phyloP scores from a whole-genome alignment of 805 yeast genomes.

The Komagataella ulmi region DNA sequence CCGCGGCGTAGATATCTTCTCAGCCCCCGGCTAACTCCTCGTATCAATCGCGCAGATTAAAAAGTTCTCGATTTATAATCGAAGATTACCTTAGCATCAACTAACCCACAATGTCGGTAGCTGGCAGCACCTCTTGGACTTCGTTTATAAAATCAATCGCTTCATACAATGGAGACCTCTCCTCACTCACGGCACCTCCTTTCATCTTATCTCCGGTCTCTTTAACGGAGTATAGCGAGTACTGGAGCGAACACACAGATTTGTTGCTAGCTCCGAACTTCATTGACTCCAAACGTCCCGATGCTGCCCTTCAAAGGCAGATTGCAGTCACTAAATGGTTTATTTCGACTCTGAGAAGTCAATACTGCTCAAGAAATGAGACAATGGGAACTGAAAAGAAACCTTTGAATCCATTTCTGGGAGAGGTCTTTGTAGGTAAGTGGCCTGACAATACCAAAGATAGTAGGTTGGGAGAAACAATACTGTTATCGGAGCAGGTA shows the following conservation, averaged over 20 bases:
- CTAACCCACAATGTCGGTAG: slow-evolving; percentile 4
- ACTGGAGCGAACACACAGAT: slow-evolving; percentile 92
- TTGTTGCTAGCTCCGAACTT: slow-evolving; percentile 62
- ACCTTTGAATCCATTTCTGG: slow-evolving; percentile 92
- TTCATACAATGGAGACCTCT: slow-evolving; percentile 84
- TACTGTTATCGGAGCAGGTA: slow-evolving; percentile 80
- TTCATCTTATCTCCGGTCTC: slow-evolving; percentile 88
- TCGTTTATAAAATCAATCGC: slow-evolving; percentile 84
- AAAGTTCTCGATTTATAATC: not conserved
- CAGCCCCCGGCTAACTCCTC: not conserved
- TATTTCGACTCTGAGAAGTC: slow-evolving; percentile 80
- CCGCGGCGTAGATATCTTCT: not conserved
- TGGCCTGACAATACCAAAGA: slow-evolving; percentile 50
- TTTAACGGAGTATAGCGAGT: slow-evolving; percentile 81
- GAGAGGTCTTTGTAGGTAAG: slow-evolving; percentile 86
- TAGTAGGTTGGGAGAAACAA: slow-evolving; percentile 56
- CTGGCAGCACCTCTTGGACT: slow-evolving; percentile 59
- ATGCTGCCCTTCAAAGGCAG: slow-evolving; percentile 50
- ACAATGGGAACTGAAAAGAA: slow-evolving; percentile 92
- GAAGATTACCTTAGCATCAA: not conserved
- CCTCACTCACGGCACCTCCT: slow-evolving; percentile 94
- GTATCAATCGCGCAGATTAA: not conserved
- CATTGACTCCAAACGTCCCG: slow-evolving; percentile 24
- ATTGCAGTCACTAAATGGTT: slow-evolving; percentile 85
- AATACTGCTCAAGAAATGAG: slow-evolving; percentile 88